Evolutionary conservation across 192 early-diverging fungal genomes (phyloP).

Genomic region (Phycomyces blakesleeanus): DNA sequence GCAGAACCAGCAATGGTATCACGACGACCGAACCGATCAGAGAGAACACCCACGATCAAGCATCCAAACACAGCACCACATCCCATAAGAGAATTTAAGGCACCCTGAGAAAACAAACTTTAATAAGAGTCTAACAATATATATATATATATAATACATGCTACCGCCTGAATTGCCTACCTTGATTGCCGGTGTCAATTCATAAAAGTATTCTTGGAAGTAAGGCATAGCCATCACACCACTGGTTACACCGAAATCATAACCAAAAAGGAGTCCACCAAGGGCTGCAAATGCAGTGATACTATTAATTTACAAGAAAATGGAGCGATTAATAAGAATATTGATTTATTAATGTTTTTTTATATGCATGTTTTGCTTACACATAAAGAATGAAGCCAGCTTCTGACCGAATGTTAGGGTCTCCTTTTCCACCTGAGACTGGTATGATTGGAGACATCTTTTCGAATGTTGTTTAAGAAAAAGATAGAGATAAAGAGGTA

Average conservation of each 20-base stretch:
- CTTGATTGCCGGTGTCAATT: constrained; percentile 32
- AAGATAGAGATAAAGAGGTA: too few species aligned
- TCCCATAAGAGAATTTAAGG: constrained; percentile 38
- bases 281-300: constrained; percentile 53
- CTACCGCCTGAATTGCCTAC: too few species aligned
- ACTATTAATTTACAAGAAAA: constrained; percentile 18
- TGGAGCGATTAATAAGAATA: too few species aligned
- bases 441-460: constrained; percentile 20
- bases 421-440: constrained; percentile 1
- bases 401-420: constrained; percentile 15
- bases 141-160: too few species aligned
- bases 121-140: too few species aligned
- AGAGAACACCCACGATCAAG: constrained; percentile 45
- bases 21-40: constrained; percentile 44
- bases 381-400: constrained; percentile 16
- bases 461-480: background rate
- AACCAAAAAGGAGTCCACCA: constrained; percentile 71
- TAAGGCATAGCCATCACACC: constrained; percentile 64
- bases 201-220: constrained; percentile 49
- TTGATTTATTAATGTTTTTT: background rate
- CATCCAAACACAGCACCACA: constrained; percentile 64
- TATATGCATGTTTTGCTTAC: background rate
- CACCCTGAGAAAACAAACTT: constrained; percentile 15
- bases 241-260: constrained; percentile 71
- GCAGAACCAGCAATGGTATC: constrained; percentile 42